Conservation (phyloP, 2,329 filamentous ascomycete species). For the Chaetomium strumarium region DNA sequence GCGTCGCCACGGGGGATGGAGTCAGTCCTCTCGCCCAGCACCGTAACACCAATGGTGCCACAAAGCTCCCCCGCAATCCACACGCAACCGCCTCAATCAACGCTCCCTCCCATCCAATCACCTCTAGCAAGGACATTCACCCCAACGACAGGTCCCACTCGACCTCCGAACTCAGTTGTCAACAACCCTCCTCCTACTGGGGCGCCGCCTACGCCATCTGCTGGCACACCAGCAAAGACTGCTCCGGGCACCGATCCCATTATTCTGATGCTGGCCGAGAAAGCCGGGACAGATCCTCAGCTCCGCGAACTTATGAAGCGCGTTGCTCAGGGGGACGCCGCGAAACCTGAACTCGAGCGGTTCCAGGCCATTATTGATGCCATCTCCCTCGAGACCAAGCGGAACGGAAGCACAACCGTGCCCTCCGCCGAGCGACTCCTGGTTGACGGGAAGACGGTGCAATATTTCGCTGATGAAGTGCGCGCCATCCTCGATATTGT, state of each 20-base stretch:
- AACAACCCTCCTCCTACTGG: conserved; percentile 17
- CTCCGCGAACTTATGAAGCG: conserved; percentile 77
- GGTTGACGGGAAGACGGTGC: conserved; percentile 51
- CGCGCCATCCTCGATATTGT: conserved; percentile 54
- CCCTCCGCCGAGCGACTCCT: conserved; percentile 50
- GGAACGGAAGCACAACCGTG: conserved; percentile 44
- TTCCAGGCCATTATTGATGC: conserved; percentile 80
- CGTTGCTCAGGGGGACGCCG: conserved; percentile 69
- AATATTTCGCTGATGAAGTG: conserved; percentile 55
- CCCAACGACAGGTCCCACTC: conserved; percentile 14
- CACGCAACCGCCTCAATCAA: conserved; percentile 22
- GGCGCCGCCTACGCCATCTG: conserved; percentile 23
- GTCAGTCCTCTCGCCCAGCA: conserved; percentile 23
- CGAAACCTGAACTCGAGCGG: conserved; percentile 62
- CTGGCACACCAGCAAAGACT: conserved; percentile 23
- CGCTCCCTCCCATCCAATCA: conserved; percentile 28
- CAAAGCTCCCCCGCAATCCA: conserved; percentile 4
- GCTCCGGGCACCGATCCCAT: conserved; percentile 58
- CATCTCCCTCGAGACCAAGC: conserved; percentile 57
- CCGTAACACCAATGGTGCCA: conserved; percentile 13
- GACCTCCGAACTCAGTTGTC: conserved; percentile 7
- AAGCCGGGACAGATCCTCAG: conserved; percentile 65
- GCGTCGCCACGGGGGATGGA: conserved; percentile 30
- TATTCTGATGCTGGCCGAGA: conserved; percentile 71
- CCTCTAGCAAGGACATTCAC: conserved; percentile 16